Evolutionary conservation across 768 basidiomycete species (phyloP).

Genomic region (Cystofilobasidium bisporidii): DNA sequence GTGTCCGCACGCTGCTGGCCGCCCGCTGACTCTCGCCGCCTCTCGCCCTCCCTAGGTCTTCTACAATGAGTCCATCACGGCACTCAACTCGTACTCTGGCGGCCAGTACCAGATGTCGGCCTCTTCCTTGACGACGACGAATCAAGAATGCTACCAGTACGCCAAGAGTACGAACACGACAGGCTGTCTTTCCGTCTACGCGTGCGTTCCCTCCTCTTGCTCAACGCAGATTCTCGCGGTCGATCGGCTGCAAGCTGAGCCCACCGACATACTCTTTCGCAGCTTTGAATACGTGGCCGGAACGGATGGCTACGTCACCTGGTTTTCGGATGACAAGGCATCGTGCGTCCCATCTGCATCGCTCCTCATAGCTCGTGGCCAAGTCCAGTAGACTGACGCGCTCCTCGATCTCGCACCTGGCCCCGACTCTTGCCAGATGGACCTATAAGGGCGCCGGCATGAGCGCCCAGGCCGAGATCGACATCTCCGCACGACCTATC

Average conservation of each 20-base stretch:
- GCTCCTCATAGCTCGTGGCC: no score
- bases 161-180: slow-evolving; percentile 37
- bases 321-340: background rate
- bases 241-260: no score
- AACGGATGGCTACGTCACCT: slow-evolving; percentile 9
- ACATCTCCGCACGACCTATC: background rate
- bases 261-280: no score
- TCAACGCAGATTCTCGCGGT: no score
- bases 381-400: no score
- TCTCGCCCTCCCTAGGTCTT: background rate
- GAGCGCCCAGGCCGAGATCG: background rate
- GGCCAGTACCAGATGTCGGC: slow-evolving; percentile 63
- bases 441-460: background rate
- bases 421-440: no score
- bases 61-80: background rate
- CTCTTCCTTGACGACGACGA: slow-evolving; percentile 55
- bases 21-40: background rate
- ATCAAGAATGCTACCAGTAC: slow-evolving; percentile 60
- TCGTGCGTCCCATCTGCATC: no score
- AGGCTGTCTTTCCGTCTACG: slow-evolving; percentile 57
- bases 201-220: slow-evolving; percentile 42
- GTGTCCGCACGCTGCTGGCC: background rate
- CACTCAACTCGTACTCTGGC: background rate
- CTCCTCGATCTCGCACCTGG: no score
- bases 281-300: no score